Evolutionary conservation across 2,329 filamentous ascomycete genomes (phyloP).

Genomic region (Curvularia eragrostidis): DNA sequence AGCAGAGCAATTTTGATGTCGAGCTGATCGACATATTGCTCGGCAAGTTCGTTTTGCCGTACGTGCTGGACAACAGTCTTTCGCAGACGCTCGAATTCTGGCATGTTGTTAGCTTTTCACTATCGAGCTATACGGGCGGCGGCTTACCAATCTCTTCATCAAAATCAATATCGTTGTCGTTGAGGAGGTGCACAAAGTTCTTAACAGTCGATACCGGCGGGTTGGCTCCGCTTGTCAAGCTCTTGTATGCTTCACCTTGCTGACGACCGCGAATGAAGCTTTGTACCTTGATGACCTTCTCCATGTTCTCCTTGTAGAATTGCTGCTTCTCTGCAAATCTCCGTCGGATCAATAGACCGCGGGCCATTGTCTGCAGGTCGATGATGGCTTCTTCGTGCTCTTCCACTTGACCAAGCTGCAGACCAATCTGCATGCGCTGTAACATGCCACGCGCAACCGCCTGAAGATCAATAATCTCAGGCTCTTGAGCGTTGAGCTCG

Average conservation of each 20-base stretch:
- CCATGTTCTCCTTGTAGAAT: constrained; percentile 95
- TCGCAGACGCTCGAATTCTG: constrained; percentile 88
- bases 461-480: constrained; percentile 74
- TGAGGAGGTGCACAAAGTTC: constrained; percentile 96
- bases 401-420: constrained; percentile 77
- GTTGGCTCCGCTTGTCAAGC: constrained; percentile 92
- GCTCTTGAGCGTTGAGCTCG: constrained; percentile 71
- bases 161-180: constrained; percentile 98
- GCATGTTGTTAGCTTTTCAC: constrained; percentile 23
- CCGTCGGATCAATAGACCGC: constrained; percentile 75
- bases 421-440: constrained; percentile 74
- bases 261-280: constrained; percentile 95
- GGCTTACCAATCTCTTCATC: constrained; percentile 82
- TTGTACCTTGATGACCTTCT: constrained; percentile 98
- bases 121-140: no score
- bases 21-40: constrained; percentile 97
- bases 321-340: constrained; percentile 84
- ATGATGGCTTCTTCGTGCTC: constrained; percentile 79
- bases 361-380: constrained; percentile 75
- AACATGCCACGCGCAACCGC: constrained; percentile 79
- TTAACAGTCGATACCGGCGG: constrained; percentile 96
- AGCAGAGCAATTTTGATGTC: constrained; percentile 98
- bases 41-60: constrained; percentile 92
- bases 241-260: constrained; percentile 98
- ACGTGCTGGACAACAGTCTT: constrained; percentile 98